Conservation (phyloP, 768 basidiomycete genomes). For the Harrya chromipes region DNA sequence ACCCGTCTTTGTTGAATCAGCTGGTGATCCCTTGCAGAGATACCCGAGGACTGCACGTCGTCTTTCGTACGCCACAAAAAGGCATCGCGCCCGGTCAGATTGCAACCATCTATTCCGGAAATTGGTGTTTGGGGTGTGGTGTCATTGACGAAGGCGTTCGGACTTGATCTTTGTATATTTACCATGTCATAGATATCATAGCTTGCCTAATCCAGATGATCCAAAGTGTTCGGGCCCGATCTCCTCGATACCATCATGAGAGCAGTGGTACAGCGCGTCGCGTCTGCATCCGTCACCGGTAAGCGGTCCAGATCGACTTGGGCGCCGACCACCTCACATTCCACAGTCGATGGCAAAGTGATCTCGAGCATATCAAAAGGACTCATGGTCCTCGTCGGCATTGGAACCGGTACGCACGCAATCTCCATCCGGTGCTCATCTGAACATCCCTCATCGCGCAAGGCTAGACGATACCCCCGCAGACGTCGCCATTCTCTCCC, state of each 20-base stretch:
- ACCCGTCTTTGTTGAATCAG: background rate
- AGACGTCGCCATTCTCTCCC: constrained; percentile 70
- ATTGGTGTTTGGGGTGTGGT: constrained; percentile 86
- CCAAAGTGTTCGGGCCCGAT: background rate
- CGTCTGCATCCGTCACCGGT: constrained; percentile 85
- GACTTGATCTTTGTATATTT: constrained; percentile 1
- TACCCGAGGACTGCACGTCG: constrained; percentile 35
- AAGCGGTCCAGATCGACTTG: constrained; percentile 11
- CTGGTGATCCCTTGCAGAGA: constrained; percentile 16
- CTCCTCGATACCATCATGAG: constrained; percentile 49
- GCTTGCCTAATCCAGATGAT: background rate
- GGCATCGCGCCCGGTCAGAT: constrained; percentile 81
- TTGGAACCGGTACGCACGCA: constrained; percentile 62
- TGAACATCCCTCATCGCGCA: constrained; percentile 12
- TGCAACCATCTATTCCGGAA: constrained; percentile 65
- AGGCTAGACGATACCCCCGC: constrained; percentile 71
- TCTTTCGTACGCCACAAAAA: constrained; percentile 57
- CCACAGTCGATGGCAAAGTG: constrained; percentile 69
- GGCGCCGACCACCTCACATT: background rate
- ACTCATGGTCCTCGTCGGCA: constrained; percentile 87
- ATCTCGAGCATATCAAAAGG: constrained; percentile 84
- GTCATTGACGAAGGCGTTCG: constrained; percentile 42
- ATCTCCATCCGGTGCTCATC: constrained; percentile 4
- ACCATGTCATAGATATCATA: too few relatives aligned
- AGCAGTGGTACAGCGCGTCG: constrained; percentile 81